Evolutionary conservation across 2,329 filamentous ascomycete genomes (phyloP), one percentile per base, ranked within the genome.

Genomic region (Beauveria varroae): DNA sequence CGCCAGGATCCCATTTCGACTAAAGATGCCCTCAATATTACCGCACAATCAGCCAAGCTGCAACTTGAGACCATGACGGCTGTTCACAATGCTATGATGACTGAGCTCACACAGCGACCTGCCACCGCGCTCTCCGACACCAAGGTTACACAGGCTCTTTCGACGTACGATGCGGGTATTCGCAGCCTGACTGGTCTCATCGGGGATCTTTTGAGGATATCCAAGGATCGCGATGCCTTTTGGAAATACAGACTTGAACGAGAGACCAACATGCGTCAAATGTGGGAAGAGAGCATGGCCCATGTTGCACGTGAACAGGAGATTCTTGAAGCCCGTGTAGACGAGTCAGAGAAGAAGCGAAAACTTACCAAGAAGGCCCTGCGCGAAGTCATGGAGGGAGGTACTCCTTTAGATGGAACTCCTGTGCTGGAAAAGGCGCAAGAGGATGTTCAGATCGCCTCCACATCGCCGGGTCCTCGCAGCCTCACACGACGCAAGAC

Each of bases 201-300:
- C 62, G 88, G 90, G 22, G 92, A 97, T 71, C 80, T 99, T 9
- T 79, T 97, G 52, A 91, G 93, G 56, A 98, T 99, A 69, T 93
- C 93, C 9, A 88, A 90, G 68, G 95, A 99, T 71, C 89, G 96
- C 57, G 95, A 99, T 74, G 87, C 91, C 0, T 96, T 96, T 72
- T 99, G 95, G 95, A 93, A 98, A 73, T 96, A 96, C 71, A 87
- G 93, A 16, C 80, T 99, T 46, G 93, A 96, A 67, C 88, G 92
- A 59, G 95, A 99, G 76, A 87, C 88, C 49, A 91, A 96, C 71
- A 88, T 98, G 76, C 86, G 95, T 43, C 88, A 90, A 63, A 90
- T 99, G 86, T 99, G 95, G 95, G 95, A 99, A 75, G 95, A 99
- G 69, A 98, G 93, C 75, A 97, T 99, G 95, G 92, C 95, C 10